These are phyloP conservation scores for Podospora pseudopauciseta DNA, from an alignment of 495 filamentous ascomycete genomes.

Conservation along the genomic window DNA sequence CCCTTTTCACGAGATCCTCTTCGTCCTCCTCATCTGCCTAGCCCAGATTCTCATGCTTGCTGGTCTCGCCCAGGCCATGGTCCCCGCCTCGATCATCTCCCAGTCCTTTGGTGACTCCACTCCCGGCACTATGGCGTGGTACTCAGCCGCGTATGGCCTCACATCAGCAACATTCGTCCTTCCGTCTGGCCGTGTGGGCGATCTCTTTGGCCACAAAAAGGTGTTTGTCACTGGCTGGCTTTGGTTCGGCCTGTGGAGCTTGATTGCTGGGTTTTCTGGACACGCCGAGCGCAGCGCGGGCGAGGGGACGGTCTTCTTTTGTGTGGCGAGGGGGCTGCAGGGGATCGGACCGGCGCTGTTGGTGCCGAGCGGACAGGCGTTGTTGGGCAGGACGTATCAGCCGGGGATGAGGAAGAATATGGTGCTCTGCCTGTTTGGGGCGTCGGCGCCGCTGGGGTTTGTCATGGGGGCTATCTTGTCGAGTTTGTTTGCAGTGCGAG, in stretches of 20 bases:
- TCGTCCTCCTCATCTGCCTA: constrained; percentile 21
- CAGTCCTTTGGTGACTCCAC: constrained; percentile 39
- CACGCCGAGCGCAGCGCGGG: constrained; percentile 11
- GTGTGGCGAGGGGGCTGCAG: constrained; percentile 56
- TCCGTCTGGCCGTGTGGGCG: constrained; percentile 61
- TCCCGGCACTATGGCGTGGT: constrained; percentile 49
- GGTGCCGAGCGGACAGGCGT: constrained; percentile 59
- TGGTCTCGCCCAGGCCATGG: constrained; percentile 38
- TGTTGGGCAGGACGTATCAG: constrained; percentile 54
- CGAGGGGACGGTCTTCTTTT: constrained; percentile 49
- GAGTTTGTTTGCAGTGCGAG: constrained; percentile 48
- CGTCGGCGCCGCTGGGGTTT: constrained; percentile 55
- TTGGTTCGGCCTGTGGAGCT: constrained; percentile 64
- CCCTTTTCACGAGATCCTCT: constrained; percentile 16
- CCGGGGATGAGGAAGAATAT: constrained; percentile 54
- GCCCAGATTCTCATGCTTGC: constrained; percentile 25
- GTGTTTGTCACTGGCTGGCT: constrained; percentile 61
- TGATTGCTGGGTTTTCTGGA: constrained; percentile 54
- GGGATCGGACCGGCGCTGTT: constrained; percentile 58
- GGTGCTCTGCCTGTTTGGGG: constrained; percentile 61
- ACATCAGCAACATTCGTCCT: constrained; percentile 71
- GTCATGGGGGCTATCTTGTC: constrained; percentile 50
- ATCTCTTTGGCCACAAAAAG: constrained; percentile 61
- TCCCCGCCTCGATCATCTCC: constrained; percentile 44
- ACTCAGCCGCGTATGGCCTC: constrained; percentile 42